These are phyloP conservation scores for Sarocladium oryzae DNA, from an alignment of 2,329 filamentous ascomycete genomes.

Conservation along the genomic window DNA sequence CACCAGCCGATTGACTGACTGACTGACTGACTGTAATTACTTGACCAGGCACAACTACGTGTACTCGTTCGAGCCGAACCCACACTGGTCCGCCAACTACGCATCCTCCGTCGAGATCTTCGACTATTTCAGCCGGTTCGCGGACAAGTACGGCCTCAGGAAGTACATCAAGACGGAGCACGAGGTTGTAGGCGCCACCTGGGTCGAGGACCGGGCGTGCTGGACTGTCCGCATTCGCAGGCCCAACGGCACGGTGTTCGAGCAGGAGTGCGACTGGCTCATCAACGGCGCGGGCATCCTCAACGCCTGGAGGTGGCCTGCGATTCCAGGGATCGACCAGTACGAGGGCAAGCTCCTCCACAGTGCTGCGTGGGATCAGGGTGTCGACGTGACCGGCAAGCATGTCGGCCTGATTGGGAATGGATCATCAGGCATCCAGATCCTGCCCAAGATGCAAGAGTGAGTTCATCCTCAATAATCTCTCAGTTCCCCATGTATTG, in stretches of 20 bases:
- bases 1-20: no score
- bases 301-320: conserved; percentile 41
- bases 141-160: conserved; percentile 55
- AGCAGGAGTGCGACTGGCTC: conserved; percentile 11
- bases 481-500: no score
- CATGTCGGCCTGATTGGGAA: conserved; percentile 49
- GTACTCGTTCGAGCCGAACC: conserved; percentile 13
- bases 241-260: not conserved
- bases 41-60: conserved; percentile 14
- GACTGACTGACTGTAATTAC: no score
- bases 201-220: conserved; percentile 4
- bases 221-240: conserved; percentile 10
- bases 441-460: conserved; percentile 36
- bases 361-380: conserved; percentile 44
- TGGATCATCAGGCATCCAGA: conserved; percentile 47
- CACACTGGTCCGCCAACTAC: conserved; percentile 13
- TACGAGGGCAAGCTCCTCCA: conserved; percentile 46
- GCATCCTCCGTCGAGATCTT: conserved; percentile 12
- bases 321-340: conserved; percentile 36
- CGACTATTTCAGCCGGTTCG: conserved; percentile 38
- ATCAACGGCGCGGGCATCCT: conserved; percentile 12
- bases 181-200: conserved; percentile 3
- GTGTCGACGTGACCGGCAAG: conserved; percentile 42
- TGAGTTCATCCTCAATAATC: no score
- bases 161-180: conserved; percentile 44